A percentile compares a stretch with the other conserved stretches of the same genome.
phyloP scores from a whole-genome alignment of 1,139 yeast species.

The Geotrichum histeridarum region DNA sequence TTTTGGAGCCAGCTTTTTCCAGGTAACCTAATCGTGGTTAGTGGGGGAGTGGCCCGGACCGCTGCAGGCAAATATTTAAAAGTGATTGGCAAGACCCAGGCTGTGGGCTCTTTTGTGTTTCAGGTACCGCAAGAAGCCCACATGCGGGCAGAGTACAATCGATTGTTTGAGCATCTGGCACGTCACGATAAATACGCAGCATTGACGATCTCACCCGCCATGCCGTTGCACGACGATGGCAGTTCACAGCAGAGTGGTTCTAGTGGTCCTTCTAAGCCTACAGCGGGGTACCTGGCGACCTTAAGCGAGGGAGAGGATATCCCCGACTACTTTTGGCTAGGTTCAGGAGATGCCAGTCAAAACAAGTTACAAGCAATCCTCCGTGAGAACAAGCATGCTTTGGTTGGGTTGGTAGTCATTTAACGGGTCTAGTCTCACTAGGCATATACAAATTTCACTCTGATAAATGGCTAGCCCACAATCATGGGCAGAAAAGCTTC shows the following conservation, averaged over 20 bases:
- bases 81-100: background rate
- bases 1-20: too few species aligned
- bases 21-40: background rate
- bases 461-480: too few species aligned
- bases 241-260: background rate
- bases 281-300: constrained; percentile 1
- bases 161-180: background rate
- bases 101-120: background rate
- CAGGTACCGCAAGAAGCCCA: background rate
- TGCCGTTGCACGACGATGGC: too few species aligned
- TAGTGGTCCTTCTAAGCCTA: background rate
- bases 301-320: background rate
- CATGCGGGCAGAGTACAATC: background rate
- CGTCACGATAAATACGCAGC: background rate
- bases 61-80: background rate
- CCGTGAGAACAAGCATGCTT: background rate
- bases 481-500: too few species aligned
- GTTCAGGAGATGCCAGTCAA: too few species aligned
- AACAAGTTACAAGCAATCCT: too few species aligned
- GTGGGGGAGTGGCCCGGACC: background rate
- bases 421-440: too few species aligned
- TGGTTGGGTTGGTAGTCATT: background rate
- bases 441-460: too few species aligned
- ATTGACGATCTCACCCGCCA: background rate
- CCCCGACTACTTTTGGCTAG: background rate